A percentile compares a stretch with the other conserved stretches of the same genome.
Evolutionary conservation across 1,284 basidiomycete species (phyloP).

Genomic region (Trametes pubescens): DNA sequence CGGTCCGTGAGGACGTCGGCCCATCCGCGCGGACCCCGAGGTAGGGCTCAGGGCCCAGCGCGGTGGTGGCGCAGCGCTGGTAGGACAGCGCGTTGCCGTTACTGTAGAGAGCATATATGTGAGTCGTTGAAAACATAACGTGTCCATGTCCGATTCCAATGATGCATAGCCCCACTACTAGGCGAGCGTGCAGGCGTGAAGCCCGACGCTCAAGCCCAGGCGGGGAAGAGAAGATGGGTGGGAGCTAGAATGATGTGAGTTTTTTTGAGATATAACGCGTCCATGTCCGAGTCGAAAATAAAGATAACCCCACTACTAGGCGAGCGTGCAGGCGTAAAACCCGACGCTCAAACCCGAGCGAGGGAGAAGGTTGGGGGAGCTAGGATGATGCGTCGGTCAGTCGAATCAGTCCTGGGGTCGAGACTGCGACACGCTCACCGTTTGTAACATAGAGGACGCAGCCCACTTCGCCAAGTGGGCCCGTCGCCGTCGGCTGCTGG

Average conservation of each 20-base stretch:
- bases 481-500: not conserved
- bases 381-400: not conserved
- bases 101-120: not conserved
- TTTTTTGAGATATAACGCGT: no score
- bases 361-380: not conserved
- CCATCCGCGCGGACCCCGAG: not conserved
- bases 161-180: no score
- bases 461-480: slow-evolving; percentile 8
- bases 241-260: no score
- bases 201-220: not conserved
- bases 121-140: no score
- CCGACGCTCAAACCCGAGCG: not conserved
- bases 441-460: not conserved
- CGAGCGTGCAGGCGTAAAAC: not conserved
- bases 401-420: no score
- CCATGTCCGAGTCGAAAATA: no score
- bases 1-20: not conserved
- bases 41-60: no score
- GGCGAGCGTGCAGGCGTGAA: no score
- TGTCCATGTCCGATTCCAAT: no score
- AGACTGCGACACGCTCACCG: not conserved
- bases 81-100: not conserved
- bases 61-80: no score
- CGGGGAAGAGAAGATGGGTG: not conserved
- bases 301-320: no score